These are phyloP conservation scores for Schizopora paradoxa DNA, from an alignment of 1,284 basidiomycete species.

Conservation along the genomic window DNA sequence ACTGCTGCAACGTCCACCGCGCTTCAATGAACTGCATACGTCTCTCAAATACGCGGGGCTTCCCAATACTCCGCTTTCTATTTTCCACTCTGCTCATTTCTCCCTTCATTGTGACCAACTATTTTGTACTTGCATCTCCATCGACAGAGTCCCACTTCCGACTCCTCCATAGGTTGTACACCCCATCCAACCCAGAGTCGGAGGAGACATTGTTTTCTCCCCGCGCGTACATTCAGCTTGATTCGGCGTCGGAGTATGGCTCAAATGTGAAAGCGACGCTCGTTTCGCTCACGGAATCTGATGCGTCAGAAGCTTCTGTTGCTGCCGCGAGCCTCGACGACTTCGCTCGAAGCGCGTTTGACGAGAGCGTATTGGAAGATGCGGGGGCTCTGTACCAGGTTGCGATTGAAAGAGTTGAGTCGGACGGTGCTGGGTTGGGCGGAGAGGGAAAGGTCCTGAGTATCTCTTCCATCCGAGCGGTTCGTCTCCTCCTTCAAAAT, in stretches of 20 bases:
- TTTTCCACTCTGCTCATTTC: background rate
- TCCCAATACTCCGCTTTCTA: background rate
- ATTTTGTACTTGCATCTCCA: background rate
- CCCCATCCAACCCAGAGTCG: slow-evolving; percentile 32
- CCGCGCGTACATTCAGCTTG: slow-evolving; percentile 32
- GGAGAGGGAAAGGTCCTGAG: slow-evolving; percentile 43
- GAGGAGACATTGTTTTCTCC: slow-evolving; percentile 29
- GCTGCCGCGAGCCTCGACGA: slow-evolving; percentile 28
- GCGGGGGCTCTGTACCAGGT: slow-evolving; percentile 64
- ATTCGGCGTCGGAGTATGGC: no score
- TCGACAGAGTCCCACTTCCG: slow-evolving; percentile 19
- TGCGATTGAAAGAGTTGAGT: slow-evolving; percentile 51
- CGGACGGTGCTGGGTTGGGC: slow-evolving; percentile 37
- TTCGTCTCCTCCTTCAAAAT: slow-evolving; percentile 34
- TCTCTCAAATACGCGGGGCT: no score
- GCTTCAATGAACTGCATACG: no score
- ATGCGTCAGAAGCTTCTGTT: slow-evolving; percentile 14
- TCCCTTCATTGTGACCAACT: background rate
- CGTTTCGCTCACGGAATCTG: no score
- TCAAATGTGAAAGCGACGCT: no score
- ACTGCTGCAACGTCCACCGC: no score
- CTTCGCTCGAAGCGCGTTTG: slow-evolving; percentile 39
- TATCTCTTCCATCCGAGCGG: slow-evolving; percentile 66
- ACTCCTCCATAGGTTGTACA: slow-evolving; percentile 36
- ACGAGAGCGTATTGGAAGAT: slow-evolving; percentile 32